Evolutionary conservation across 2,329 filamentous ascomycete species (phyloP), one percentile per base, ranked within the genome.

Genomic region (Fusarium aywerte): DNA sequence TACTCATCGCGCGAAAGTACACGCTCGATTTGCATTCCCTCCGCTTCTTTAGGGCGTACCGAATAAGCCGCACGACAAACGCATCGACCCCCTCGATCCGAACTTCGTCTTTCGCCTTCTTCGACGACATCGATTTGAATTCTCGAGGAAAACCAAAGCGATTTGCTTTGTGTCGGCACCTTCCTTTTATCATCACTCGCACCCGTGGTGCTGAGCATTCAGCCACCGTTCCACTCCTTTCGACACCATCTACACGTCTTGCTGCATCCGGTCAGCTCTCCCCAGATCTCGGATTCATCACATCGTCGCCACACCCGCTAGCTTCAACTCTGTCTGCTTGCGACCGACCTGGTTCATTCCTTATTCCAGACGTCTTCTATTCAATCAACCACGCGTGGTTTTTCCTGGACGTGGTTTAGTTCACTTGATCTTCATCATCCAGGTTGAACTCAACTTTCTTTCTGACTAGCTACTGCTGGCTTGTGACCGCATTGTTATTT

Each of bases 141-240:
- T 18, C 20, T 32, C n/a, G 25, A 39, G 25, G 48, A 50, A 57
- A 27, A 31, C 23, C 39, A 44, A 23, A 25, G 47, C 45, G 51
- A 58, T 53, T n/a, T 57, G 44, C 35, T 21, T 27, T 35, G 43
- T 49, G 44, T 59, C 58, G 53, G 49, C 56, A 21, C 52, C 47
- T 49, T 47, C 32, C 58, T 55, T 62, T 50, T 64, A 29, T 42
- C 36, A 42, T 36, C 21, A 54, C 68, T 74, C 70, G 62, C 71
- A 71, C 72, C 71, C 67, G 72, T 63, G 71, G 71, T 74, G 72
- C 67, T 56, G 71, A 74, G 67, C 60, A 43, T 52, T 55, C 55
- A 60, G 67, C 62, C 67, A 71, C 62, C 65, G 47, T 55, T 62
- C 58, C 56, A 52, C 60, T 70, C 60, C 49, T 73, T 69, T 70